phyloP scores from a whole-genome alignment of 768 basidiomycete species.

The Megacollybia marginata region DNA sequence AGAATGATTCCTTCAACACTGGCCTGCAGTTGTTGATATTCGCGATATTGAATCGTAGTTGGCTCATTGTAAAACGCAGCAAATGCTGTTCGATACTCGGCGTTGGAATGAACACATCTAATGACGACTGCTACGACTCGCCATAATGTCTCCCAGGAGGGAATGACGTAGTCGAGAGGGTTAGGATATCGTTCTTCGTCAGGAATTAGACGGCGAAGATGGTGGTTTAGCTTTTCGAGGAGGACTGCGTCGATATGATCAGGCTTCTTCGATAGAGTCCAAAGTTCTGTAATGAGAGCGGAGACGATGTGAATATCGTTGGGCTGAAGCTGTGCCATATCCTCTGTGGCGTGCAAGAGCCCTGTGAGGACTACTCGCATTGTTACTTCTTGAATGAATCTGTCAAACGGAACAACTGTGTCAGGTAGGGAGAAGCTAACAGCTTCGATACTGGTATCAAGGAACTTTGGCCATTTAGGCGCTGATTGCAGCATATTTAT shows the following conservation, averaged over 20 bases:
- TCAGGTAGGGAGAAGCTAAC: slow-evolving; percentile 17
- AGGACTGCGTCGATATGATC: slow-evolving; percentile 20
- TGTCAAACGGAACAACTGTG: slow-evolving; percentile 21
- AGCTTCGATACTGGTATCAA: slow-evolving; percentile 19
- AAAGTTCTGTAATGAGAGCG: slow-evolving; percentile 34
- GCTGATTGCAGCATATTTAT: slow-evolving; percentile 20
- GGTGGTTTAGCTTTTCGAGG: slow-evolving; percentile 25
- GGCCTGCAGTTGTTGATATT: slow-evolving; percentile 8
- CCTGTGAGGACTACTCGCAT: slow-evolving; percentile 34
- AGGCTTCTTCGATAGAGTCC: slow-evolving; percentile 36
- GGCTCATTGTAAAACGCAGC: slow-evolving; percentile 27
- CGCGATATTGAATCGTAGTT: slow-evolving; percentile 19
- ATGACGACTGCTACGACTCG: slow-evolving; percentile 42
- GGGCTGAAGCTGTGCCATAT: slow-evolving; percentile 20
- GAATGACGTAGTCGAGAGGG: slow-evolving; percentile 47
- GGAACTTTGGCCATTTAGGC: slow-evolving; percentile 28
- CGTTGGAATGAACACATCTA: slow-evolving; percentile 27
- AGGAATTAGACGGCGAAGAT: slow-evolving; percentile 34
- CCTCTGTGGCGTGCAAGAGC: slow-evolving; percentile 27
- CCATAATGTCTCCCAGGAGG: slow-evolving; percentile 59
- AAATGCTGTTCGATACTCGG: slow-evolving; percentile 21
- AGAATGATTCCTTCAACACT: slow-evolving; percentile 29
- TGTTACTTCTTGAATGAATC: slow-evolving; percentile 36
- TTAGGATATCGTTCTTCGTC: slow-evolving; percentile 22
- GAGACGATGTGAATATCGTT: slow-evolving; percentile 30